Base-by-base conservation (phyloP, 1,284 basidiomycete species). In the Moniliella sp. region DNA sequence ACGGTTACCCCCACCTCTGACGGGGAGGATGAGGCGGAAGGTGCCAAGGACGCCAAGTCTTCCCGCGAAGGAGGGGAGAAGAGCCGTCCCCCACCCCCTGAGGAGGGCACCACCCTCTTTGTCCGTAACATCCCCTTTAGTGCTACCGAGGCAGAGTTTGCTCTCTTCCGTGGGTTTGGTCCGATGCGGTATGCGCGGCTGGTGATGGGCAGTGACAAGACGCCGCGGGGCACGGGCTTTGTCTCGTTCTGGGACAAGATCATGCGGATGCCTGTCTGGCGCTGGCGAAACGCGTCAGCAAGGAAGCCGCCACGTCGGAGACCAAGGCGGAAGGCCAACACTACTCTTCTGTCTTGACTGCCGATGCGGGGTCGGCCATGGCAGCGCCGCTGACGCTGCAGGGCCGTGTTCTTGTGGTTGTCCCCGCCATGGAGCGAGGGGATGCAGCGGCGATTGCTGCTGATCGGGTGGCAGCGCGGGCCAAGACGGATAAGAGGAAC, bases 231-330 rank as follows among this genome's bases (percentile, higher is more conserved):
- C 5, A 93, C 84, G 0, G 91, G 83, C 0, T 99, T 99, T 58
- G 83, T 78, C 0, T 94, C 84, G 61, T 94, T 91, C 65, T 94
- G 88, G 88, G 83, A 88, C 42, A 73, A 71, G 41, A 77, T 75
- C 21, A 34, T 4, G 13, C 39, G 7, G 33, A 37, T 3, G 14
- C 33, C 4, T 30, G 28, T 2, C n/a, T n/a, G n/a, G n/a, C n/a
- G 0, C 34, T 32, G 18, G 34, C 38, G 23, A 46, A 58, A 25
- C 56, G 53, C 2, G 57, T 58, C 36, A 33, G 45, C 1, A 41
- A 47, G 31, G 45, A 52, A 8, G 7, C 31, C 13, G 31, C 31
- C 12, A 5, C 31, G 3, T 25, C 31, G 12, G 11, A 9, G 4
- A 7, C 21, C 3, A 18, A 5, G 4, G 4, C 29, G 11, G 14